A percentile compares a stretch with the other conserved stretches of the same genome.
Evolutionary conservation across 805 yeast genomes (phyloP).

Genomic region (Candida maltosa): DNA sequence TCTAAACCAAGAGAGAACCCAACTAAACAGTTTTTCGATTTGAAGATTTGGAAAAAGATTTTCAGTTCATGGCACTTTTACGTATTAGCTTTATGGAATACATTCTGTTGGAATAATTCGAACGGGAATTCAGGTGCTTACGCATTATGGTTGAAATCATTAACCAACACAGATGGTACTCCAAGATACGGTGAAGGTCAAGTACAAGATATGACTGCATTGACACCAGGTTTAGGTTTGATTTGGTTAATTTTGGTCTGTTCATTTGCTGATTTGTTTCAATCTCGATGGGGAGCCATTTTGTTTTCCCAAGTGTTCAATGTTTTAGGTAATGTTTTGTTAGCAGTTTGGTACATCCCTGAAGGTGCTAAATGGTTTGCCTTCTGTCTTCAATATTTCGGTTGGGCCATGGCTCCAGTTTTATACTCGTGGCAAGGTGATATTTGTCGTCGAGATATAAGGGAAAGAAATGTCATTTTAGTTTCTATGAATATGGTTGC

Average conservation of each 20-base stretch:
- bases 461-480: slow-evolving; percentile 54
- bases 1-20: slow-evolving; percentile 14
- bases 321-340: slow-evolving; percentile 48
- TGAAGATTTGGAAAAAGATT: slow-evolving; percentile 49
- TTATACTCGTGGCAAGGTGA: slow-evolving; percentile 58
- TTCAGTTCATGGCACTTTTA: slow-evolving; percentile 59
- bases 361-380: slow-evolving; percentile 63
- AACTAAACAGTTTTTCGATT: slow-evolving; percentile 35
- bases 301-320: slow-evolving; percentile 51
- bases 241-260: slow-evolving; percentile 36
- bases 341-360: slow-evolving; percentile 59
- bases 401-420: slow-evolving; percentile 63
- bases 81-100: slow-evolving; percentile 50
- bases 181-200: slow-evolving; percentile 27
- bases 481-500: slow-evolving; percentile 52
- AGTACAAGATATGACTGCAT: slow-evolving; percentile 40
- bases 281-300: slow-evolving; percentile 54
- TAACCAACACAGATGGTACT: slow-evolving; percentile 19
- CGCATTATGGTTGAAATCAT: slow-evolving; percentile 51
- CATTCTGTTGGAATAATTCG: slow-evolving; percentile 61
- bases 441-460: slow-evolving; percentile 53
- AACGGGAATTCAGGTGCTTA: slow-evolving; percentile 45
- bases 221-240: slow-evolving; percentile 43
- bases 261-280: slow-evolving; percentile 34
- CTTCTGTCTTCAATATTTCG: slow-evolving; percentile 55